A percentile compares a stretch with the other conserved stretches of the same genome.
Conservation (phyloP, 2,329 filamentous ascomycete species). For the Claviceps citrina region DNA sequence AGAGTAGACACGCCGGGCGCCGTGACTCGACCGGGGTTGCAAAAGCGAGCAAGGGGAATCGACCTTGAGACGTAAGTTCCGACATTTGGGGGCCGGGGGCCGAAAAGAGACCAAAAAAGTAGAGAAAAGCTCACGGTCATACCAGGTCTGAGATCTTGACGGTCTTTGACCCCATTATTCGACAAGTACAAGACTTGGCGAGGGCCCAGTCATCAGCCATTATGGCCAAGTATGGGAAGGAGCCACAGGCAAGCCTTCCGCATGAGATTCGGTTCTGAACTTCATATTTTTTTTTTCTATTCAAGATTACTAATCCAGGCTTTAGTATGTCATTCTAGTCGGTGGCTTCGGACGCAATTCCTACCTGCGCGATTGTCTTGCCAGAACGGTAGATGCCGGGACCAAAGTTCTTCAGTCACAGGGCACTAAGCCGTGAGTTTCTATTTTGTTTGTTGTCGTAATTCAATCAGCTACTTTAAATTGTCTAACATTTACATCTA, state of each 20-base stretch:
- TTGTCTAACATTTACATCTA: not conserved
- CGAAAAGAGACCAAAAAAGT: no score
- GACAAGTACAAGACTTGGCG: conserved; percentile 12
- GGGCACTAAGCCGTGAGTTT: conserved; percentile 20
- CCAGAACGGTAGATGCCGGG: not conserved
- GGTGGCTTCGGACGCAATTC: conserved; percentile 23
- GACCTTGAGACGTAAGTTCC: not conserved
- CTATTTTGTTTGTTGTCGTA: not conserved
- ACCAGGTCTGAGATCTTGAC: not conserved
- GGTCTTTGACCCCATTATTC: conserved; percentile 12
- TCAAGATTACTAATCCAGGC: not conserved
- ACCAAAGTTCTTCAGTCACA: conserved; percentile 16
- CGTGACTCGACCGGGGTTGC: not conserved
- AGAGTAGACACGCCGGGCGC: conserved; percentile 9
- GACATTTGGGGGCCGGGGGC: not conserved
- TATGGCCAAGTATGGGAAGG: not conserved
- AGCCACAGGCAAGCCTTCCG: conserved; percentile 14
- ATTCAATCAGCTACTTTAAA: no score
- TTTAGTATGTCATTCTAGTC: conserved; percentile 23
- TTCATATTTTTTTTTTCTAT: not conserved
- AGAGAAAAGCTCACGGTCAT: no score
- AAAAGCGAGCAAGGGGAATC: not conserved
- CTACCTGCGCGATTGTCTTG: conserved; percentile 15
- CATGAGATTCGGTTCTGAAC: not conserved
- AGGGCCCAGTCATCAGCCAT: conserved; percentile 12